A percentile compares a stretch with the other conserved stretches of the same genome.
phyloP scores from a whole-genome alignment of 371 early-diverging fungal genomes.

The Lichtheimia hyalospora region DNA sequence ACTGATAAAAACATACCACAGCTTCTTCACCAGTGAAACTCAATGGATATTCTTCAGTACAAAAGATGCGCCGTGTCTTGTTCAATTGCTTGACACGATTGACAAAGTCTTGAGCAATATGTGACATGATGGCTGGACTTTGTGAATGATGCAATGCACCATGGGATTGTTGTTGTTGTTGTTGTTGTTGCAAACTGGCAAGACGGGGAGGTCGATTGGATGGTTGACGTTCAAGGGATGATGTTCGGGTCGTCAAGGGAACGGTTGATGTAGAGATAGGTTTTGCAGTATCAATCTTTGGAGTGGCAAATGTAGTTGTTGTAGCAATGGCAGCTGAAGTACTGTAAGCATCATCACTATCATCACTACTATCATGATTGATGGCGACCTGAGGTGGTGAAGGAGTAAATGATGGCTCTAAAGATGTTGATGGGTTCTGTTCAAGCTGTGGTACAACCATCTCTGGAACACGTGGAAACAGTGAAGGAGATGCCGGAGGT shows the following conservation, averaged over 20 bases:
- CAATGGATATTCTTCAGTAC: slow-evolving; percentile 38
- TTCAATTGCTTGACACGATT: slow-evolving; percentile 24
- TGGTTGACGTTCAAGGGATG: background rate
- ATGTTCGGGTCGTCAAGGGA: background rate
- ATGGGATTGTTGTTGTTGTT: background rate
- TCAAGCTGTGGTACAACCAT: slow-evolving; percentile 1
- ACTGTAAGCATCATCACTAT: too few species aligned
- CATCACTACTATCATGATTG: background rate
- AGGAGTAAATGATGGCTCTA: background rate
- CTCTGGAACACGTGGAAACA: slow-evolving; percentile 13
- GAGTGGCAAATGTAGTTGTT: background rate
- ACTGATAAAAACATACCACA: slow-evolving; percentile 21
- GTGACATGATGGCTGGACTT: slow-evolving; percentile 38
- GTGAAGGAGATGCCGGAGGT: slow-evolving; percentile 13
- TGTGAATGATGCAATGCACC: too few species aligned
- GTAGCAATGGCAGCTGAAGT: background rate
- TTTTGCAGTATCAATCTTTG: background rate
- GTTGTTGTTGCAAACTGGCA: background rate
- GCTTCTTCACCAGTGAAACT: slow-evolving; percentile 50
- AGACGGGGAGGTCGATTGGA: background rate
- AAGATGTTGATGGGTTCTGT: background rate
- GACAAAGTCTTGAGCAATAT: slow-evolving; percentile 27
- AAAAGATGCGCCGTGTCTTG: slow-evolving; percentile 33
- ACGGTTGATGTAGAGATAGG: background rate
- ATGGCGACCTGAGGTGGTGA: slow-evolving; percentile 2